Conservation (phyloP, 495 filamentous ascomycete genomes). For the Aspergillus baeticus region DNA sequence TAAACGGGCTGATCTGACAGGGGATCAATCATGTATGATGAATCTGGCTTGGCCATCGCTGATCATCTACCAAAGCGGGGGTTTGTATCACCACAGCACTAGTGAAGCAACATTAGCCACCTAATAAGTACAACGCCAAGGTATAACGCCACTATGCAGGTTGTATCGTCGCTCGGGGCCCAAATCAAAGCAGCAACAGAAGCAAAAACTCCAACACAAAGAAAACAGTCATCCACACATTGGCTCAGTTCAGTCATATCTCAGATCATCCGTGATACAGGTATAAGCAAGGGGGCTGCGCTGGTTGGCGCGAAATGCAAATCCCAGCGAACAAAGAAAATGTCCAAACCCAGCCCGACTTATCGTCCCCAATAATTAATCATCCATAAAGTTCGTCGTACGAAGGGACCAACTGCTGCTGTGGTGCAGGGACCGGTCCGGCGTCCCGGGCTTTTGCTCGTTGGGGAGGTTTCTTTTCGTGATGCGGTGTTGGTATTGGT, state of each 20-base stretch:
- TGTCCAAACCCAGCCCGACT: background rate
- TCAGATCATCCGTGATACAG: background rate
- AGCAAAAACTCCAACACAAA: conserved; percentile 4
- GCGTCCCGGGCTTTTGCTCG: conserved; percentile 18
- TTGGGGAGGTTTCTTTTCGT: conserved; percentile 26
- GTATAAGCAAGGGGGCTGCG: background rate
- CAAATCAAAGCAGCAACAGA: background rate
- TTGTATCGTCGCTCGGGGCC: conserved; percentile 4
- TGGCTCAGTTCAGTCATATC: background rate
- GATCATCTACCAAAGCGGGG: too few species aligned
- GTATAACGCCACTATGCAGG: conserved; percentile 18
- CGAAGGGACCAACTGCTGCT: conserved; percentile 42
- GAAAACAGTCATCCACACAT: background rate
- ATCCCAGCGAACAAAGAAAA: background rate
- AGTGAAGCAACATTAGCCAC: conserved; percentile 6
- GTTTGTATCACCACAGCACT: background rate
- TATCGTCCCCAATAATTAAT: conserved; percentile 1
- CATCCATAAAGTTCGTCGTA: conserved; percentile 48
- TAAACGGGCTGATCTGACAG: background rate
- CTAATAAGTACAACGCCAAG: conserved; percentile 15
- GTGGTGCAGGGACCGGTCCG: conserved; percentile 22
- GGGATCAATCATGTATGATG: background rate
- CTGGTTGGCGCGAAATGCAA: background rate
- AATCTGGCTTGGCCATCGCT: background rate
- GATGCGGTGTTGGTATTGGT: conserved; percentile 5